Base-by-base conservation (phyloP, 441 rosid genomes). In the Corymbia citriodora region DNA sequence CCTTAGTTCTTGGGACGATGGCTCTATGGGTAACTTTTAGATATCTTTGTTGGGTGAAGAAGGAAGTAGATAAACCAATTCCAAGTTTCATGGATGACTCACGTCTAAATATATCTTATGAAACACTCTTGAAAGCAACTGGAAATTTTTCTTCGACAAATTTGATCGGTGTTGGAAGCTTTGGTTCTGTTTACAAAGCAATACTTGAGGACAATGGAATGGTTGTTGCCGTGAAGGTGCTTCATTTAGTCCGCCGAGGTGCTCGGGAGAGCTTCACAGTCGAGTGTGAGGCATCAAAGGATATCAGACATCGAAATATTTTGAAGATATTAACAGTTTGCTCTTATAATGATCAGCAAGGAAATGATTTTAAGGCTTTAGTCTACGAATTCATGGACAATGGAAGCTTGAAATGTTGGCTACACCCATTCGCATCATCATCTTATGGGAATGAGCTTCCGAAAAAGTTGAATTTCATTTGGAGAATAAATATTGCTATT, bases 11-110 rank as follows among this genome's bases (percentile, higher is more conserved):
- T 55, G 11, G 0, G 63, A 57, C 9, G 63, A 57, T 23, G 29
- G 29, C 63, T 57, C 63, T 57, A 23, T 0, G 23, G 4, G 63
- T 0, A 57, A 2, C 63, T 57, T 0, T 23, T 57, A 23, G 9
- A 57, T 57, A 23, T 57, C 29, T 57, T 57, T 1, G 0, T 55
- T 0, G 29, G 0, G 29, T 57, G 63, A 57, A 23, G 29, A 9
- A 57, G 63, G 9, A 57, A 0, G 29, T 21, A 1, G 1, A 57
- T 57, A 11, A 9, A 57, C 63, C 63, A 9, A 0, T 0, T 57
- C 4, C 63, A 57, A 1, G 2, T 55, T 55, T 19, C 18, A 7
- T 1, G 2, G 9, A 55, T 55, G 57, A 55, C 17, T 18, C 52
- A 8, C 52, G 52, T 50, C 52, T 50, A 12, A 7, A 55, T 2